Conservation (phyloP, 768 basidiomycete genomes). For the Boletellus emodensis region DNA sequence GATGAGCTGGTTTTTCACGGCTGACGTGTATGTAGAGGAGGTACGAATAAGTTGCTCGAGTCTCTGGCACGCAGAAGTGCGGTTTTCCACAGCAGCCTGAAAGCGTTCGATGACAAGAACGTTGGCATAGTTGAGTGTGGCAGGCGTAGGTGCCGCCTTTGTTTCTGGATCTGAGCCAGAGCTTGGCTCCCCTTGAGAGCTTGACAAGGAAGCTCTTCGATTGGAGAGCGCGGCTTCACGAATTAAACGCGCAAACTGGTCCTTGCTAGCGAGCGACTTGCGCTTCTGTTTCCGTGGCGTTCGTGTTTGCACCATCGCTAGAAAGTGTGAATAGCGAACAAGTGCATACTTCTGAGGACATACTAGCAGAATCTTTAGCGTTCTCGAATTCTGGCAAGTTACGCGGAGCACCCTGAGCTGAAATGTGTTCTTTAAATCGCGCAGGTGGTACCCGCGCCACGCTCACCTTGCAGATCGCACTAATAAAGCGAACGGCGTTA, state of each 20-base stretch:
- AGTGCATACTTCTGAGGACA: neutral
- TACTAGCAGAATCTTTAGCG: neutral
- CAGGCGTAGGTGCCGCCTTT: neutral
- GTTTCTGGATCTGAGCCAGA: conserved; percentile 2
- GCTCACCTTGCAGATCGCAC: conserved; percentile 4
- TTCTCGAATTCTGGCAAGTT: neutral
- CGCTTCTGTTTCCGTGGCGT: conserved; percentile 24
- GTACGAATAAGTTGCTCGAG: conserved; percentile 26
- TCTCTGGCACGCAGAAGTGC: conserved; percentile 25
- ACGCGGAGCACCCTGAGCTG: neutral
- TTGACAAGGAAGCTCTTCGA: neutral
- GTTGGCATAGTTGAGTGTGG: conserved; percentile 22
- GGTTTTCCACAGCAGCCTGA: conserved; percentile 25
- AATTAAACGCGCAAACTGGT: conserved; percentile 22
- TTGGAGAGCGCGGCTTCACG: conserved; percentile 14
- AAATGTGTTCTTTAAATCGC: neutral
- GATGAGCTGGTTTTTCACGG: conserved; percentile 18
- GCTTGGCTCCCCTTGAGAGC: conserved; percentile 4
- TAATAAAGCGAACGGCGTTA: neutral
- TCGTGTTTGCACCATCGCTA: conserved; percentile 14
- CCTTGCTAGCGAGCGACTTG: conserved; percentile 20
- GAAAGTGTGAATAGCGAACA: neutral
- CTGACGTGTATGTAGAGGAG: conserved; percentile 17
- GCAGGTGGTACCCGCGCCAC: neutral
- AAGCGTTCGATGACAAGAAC: conserved; percentile 27